Base-by-base conservation (phyloP, 2,329 filamentous ascomycete species). In the Claviceps purpurea region DNA sequence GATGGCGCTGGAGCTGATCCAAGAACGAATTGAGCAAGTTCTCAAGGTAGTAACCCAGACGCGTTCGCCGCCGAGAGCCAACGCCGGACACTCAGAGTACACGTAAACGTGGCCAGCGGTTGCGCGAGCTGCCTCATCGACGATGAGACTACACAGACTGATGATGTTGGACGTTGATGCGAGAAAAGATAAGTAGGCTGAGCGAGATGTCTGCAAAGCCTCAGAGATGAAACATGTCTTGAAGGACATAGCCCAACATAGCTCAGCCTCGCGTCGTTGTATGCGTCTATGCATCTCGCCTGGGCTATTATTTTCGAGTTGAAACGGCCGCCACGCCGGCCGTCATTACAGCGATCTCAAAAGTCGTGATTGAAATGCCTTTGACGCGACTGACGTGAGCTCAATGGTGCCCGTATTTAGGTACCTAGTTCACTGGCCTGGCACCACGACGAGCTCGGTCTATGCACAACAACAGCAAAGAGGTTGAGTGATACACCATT, bases 361-460 rank as follows among this genome's bases (percentile, higher is more conserved):
- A 63, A 2, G 66, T 70, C 1, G 73, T 62, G 75, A 63, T 38
- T 73, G 47, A 56, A 75, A 77, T 39, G 75, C 68, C 59, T 73
- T 3, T 73, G 57, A 68, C 59, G 49, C 67, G 67, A 51, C 68
- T 70, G 10, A 71, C 71, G 53, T 73, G 61, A 53, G 70, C 68
- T 0, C 70, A 71, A 53, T 75, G 75, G 53, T 75, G 72, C 18
- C 54, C 58, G 43, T 59, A 59, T n/a, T n/a, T n/a, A n/a, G n/a
- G n/a, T n/a, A n/a, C n/a, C 50, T 6, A 7, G 7, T 30, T 61
- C 58, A 43, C 59, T 59, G 37, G 58, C 57, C n/a, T 68, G 69
- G 50, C 64, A 66, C 73, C 73, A 76, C 13, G 71, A 73, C 5
- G 72, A 70, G n/a, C 70, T 73, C 4, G 67, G 71, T 37, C 73